Percentiles rank a stretch among this genome's conserved stretches.
phyloP scores from a whole-genome alignment of 768 basidiomycete species.

The Leccinum truebloodii region DNA sequence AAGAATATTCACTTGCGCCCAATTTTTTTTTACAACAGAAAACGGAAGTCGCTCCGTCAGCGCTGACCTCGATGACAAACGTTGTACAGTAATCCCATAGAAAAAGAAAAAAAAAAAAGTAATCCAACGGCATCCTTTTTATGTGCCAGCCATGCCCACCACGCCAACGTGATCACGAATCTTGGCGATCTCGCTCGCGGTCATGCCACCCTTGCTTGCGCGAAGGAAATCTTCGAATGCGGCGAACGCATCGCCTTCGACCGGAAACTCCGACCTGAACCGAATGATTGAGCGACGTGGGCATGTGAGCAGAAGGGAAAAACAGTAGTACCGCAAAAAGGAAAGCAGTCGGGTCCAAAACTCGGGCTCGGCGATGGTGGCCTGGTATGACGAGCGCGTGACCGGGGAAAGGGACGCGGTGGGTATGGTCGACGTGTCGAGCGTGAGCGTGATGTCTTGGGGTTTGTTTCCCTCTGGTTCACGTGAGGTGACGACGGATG shows the following conservation, averaged over 20 bases:
- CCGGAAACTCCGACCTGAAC: constrained; percentile 59
- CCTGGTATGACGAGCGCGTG: constrained; percentile 31
- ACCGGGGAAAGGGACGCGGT: constrained; percentile 44
- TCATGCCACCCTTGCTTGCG: constrained; percentile 78
- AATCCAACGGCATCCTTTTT: constrained; percentile 1
- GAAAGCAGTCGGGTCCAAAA: constrained; percentile 76
- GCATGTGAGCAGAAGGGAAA: too few relatives aligned
- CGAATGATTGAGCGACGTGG: background rate
- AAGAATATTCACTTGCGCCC: constrained; percentile 9
- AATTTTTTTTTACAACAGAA: background rate
- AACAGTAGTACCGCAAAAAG: constrained; percentile 54
- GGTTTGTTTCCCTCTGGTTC: constrained; percentile 44
- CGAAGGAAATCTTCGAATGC: constrained; percentile 89
- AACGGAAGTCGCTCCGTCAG: constrained; percentile 6
- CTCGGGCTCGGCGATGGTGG: constrained; percentile 68
- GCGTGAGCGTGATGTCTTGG: constrained; percentile 65
- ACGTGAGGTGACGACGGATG: constrained; percentile 46
- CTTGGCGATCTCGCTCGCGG: constrained; percentile 85
- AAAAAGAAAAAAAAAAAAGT: background rate
- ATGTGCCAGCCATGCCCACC: constrained; percentile 85
- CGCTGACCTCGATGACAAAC: constrained; percentile 15
- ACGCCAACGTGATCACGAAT: constrained; percentile 89
- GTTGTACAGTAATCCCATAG: constrained; percentile 12
- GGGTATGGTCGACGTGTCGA: constrained; percentile 57
- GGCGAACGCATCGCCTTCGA: constrained; percentile 59